Percentiles rank a stretch among this genome's conserved stretches.
phyloP scores from a whole-genome alignment of 805 yeast genomes.

The Ogataea populi-albae region DNA sequence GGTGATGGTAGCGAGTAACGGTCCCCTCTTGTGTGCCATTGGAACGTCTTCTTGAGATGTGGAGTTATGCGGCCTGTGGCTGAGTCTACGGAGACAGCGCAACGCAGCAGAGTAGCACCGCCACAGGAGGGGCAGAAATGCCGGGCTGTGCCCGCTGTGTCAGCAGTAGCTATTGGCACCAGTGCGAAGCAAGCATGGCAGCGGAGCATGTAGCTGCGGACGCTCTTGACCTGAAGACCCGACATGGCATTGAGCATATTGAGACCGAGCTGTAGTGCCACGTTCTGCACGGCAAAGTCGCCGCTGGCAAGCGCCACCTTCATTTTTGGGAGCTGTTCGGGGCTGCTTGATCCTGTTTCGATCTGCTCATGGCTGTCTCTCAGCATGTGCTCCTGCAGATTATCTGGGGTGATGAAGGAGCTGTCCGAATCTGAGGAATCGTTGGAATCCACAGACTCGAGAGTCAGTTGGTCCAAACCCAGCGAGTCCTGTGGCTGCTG shows the following conservation, averaged over 20 bases:
- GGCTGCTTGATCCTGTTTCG: constrained; percentile 35
- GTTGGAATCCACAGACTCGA: constrained; percentile 4
- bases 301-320: constrained; percentile 88
- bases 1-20: constrained; percentile 84
- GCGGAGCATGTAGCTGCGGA: constrained; percentile 89
- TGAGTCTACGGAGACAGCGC: constrained; percentile 83
- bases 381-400: constrained; percentile 63
- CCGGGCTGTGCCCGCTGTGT: constrained; percentile 68
- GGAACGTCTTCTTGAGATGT: constrained; percentile 85
- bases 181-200: constrained; percentile 96
- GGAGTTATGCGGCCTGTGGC: constrained; percentile 80
- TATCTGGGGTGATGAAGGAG: constrained; percentile 92
- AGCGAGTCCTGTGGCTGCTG: no score
- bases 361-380: constrained; percentile 67
- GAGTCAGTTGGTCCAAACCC: not conserved
- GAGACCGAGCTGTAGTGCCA: constrained; percentile 84
- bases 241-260: constrained; percentile 80
- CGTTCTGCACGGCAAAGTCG: constrained; percentile 97
- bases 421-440: constrained; percentile 59
- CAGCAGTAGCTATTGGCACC: constrained; percentile 72
- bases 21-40: constrained; percentile 91
- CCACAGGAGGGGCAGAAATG: constrained; percentile 97
- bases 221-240: constrained; percentile 80
- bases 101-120: constrained; percentile 83
- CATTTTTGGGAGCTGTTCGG: constrained; percentile 38